phyloP scores from a whole-genome alignment of 148 eudicot species.

The Arbutus unedo region DNA sequence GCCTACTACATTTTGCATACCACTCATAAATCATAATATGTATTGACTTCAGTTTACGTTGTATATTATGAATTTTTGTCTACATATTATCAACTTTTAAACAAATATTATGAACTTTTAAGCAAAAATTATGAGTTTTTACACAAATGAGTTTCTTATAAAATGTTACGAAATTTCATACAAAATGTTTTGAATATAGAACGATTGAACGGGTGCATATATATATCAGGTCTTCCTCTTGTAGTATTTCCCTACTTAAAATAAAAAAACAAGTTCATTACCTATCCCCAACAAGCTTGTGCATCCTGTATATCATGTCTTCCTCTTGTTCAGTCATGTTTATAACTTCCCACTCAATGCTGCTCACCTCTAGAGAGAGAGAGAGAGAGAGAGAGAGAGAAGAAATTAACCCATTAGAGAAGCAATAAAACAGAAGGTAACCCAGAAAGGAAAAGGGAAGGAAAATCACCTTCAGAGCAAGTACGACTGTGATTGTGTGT shows the following conservation, averaged over 20 bases:
- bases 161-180: too few relatives aligned
- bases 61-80: too few relatives aligned
- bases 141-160: too few relatives aligned
- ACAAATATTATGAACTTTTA: too few relatives aligned
- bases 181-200: neutral
- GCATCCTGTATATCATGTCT: constrained; percentile 41
- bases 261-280: neutral
- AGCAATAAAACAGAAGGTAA: neutral
- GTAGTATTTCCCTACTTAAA: neutral
- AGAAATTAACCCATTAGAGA: neutral
- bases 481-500: neutral
- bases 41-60: too few relatives aligned
- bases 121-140: too few relatives aligned
- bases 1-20: too few relatives aligned
- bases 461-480: constrained; percentile 20
- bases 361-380: constrained; percentile 32
- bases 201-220: neutral
- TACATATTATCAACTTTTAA: too few relatives aligned
- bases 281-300: constrained; percentile 49
- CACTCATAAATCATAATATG: too few relatives aligned
- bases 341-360: constrained; percentile 37
- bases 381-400: neutral
- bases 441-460: neutral
- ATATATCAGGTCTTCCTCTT: too few relatives aligned
- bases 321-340: constrained; percentile 43